Evolutionary conservation across 192 early-diverging fungal genomes (phyloP).

Genomic region (Entomortierella parvispora): DNA sequence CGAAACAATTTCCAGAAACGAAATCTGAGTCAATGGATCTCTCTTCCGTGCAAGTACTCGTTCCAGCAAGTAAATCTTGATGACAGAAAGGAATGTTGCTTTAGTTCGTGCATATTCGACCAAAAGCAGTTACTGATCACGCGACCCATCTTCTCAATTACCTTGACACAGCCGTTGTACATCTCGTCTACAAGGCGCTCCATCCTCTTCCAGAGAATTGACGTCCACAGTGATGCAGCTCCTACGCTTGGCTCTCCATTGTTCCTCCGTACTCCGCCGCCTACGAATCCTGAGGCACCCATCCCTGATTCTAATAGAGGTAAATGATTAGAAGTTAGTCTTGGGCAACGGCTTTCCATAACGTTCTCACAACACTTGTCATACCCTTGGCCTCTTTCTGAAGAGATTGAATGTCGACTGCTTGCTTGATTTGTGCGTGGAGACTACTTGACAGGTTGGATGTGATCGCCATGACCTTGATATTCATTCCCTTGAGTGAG

Average conservation of each 20-base stretch:
- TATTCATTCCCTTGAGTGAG: slow-evolving; percentile 57
- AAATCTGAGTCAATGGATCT: slow-evolving; percentile 58
- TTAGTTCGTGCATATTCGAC: no score
- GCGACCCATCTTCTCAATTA: no score
- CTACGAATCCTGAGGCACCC: slow-evolving; percentile 35
- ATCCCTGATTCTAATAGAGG: slow-evolving; percentile 41
- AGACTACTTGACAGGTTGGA: slow-evolving; percentile 52
- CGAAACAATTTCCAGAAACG: slow-evolving; percentile 61
- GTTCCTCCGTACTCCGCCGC: slow-evolving; percentile 55
- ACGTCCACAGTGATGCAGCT: slow-evolving; percentile 53
- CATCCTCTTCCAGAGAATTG: slow-evolving; percentile 63
- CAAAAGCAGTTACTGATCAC: no score
- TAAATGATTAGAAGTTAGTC: no score
- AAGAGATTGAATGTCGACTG: slow-evolving; percentile 58
- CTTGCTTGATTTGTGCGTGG: slow-evolving; percentile 55
- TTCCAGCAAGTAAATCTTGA: slow-evolving; percentile 62
- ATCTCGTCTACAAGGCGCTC: slow-evolving; percentile 62
- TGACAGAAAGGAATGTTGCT: not conserved
- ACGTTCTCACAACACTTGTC: not conserved
- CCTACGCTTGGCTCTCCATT: slow-evolving; percentile 62
- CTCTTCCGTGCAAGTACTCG: slow-evolving; percentile 60
- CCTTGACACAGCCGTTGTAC: slow-evolving; percentile 64
- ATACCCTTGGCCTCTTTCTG: slow-evolving; percentile 65
- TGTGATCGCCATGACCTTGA: slow-evolving; percentile 49
- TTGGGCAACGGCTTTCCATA: not conserved